Evolutionary conservation across 768 basidiomycete species (phyloP).

Genomic region (Amanita thiersii): DNA sequence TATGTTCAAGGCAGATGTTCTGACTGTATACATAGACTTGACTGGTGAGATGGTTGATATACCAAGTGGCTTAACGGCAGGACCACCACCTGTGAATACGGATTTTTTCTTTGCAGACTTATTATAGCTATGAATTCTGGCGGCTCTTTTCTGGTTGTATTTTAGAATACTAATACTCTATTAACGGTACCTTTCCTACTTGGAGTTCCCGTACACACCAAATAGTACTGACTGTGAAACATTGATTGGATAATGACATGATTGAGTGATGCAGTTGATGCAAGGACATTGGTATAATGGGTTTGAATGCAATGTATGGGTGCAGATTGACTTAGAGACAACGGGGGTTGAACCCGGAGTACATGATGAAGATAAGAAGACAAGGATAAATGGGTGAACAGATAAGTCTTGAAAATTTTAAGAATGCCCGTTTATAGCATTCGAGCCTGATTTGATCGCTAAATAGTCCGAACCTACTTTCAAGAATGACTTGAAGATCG

Average conservation of each 20-base stretch:
- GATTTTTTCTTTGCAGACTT: constrained; percentile 85
- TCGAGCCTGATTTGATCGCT: constrained; percentile 26
- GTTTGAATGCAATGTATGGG: constrained; percentile 3
- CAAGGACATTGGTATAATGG: constrained; percentile 10
- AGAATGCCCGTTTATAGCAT: constrained; percentile 35
- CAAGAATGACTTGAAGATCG: constrained; percentile 84
- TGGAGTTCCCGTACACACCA: background rate
- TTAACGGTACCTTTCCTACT: background rate
- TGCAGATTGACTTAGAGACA: constrained; percentile 25
- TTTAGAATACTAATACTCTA: constrained; percentile 2
- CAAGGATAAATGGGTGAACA: constrained; percentile 13
- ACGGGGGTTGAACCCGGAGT: constrained; percentile 85
- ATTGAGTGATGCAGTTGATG: constrained; percentile 20
- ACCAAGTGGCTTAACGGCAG: constrained; percentile 69
- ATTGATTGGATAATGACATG: constrained; percentile 2
- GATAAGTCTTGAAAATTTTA: constrained; percentile 9
- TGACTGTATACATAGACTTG: constrained; percentile 47
- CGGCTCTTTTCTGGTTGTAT: constrained; percentile 1
- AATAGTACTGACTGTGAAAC: background rate
- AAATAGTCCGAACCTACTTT: constrained; percentile 62
- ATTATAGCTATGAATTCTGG: constrained; percentile 18
- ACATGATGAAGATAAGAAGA: constrained; percentile 21
- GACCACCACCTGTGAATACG: constrained; percentile 68
- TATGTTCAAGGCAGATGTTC: background rate
- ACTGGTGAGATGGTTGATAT: constrained; percentile 88